Evolutionary conservation across 306 rosid species (phyloP).

Genomic region (Parietaria judaica): DNA sequence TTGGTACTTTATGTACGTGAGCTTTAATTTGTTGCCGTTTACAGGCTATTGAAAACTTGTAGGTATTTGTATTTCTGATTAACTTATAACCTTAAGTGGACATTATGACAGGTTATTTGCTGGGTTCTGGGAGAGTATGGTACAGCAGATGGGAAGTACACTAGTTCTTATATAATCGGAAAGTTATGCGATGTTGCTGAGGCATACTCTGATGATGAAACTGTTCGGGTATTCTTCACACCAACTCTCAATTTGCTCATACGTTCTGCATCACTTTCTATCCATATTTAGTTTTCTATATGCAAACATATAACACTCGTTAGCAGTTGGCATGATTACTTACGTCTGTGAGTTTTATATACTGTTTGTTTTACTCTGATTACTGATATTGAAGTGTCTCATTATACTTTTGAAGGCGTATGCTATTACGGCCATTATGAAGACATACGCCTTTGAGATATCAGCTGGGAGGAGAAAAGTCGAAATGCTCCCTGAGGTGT

Average conservation of each 20-base stretch:
- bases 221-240: slow-evolving; percentile 58
- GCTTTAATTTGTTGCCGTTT: slow-evolving; percentile 2
- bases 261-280: background rate
- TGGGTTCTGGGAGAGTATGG: slow-evolving; percentile 99
- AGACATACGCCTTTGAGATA: slow-evolving; percentile 76
- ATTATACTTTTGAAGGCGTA: slow-evolving; percentile 58
- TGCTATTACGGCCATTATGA: slow-evolving; percentile 81
- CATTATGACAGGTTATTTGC: slow-evolving; percentile 80
- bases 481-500: slow-evolving; percentile 78
- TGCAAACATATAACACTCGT: too few relatives aligned
- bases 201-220: slow-evolving; percentile 86
- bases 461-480: slow-evolving; percentile 67
- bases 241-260: background rate
- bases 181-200: slow-evolving; percentile 91
- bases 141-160: slow-evolving; percentile 76
- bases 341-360: background rate
- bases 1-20: slow-evolving; percentile 11
- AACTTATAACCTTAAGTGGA: slow-evolving; percentile 18
- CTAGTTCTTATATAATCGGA: slow-evolving; percentile 73
- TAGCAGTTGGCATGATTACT: too few relatives aligned
- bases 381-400: slow-evolving; percentile 4
- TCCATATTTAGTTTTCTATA: background rate
- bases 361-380: background rate
- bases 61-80: slow-evolving; percentile 7
- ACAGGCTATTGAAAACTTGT: background rate